phyloP scores from a whole-genome alignment of 208 protist species.

The Angomonas deanei region DNA sequence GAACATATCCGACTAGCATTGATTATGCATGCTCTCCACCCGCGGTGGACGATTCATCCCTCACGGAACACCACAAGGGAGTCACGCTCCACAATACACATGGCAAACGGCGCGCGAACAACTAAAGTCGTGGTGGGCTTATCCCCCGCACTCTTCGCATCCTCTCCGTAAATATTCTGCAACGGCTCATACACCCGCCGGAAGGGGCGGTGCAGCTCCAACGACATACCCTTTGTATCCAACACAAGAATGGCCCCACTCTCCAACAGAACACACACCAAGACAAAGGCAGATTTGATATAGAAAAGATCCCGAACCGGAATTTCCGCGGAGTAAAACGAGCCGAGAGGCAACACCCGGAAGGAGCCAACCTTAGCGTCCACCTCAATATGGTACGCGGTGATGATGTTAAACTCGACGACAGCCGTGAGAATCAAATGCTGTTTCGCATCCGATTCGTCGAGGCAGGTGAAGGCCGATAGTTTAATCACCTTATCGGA shows the following conservation, averaged over 20 bases:
- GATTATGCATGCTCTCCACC: no score
- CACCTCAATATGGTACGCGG: not conserved
- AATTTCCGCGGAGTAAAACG: constrained; percentile 57
- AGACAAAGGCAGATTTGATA: constrained; percentile 43
- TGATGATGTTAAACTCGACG: no score
- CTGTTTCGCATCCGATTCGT: no score
- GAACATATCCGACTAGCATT: no score
- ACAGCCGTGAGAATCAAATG: no score
- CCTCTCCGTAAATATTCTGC: constrained; percentile 11
- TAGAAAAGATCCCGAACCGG: constrained; percentile 39
- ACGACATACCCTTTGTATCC: constrained; percentile 50
- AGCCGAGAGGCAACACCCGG: constrained; percentile 17
- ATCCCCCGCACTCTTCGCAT: not conserved
- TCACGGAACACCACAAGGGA: constrained; percentile 22
- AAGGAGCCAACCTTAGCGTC: constrained; percentile 2
- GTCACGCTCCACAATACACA: constrained; percentile 49
- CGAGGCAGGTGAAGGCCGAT: no score
- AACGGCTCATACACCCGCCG: constrained; percentile 20
- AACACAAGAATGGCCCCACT: constrained; percentile 67
- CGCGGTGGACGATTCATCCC: not conserved
- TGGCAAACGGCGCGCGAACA: constrained; percentile 21
- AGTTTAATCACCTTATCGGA: no score
- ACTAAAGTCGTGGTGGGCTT: constrained; percentile 17
- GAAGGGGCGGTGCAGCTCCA: constrained; percentile 29
- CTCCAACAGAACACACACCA: constrained; percentile 49